phyloP scores from a whole-genome alignment of 2,329 filamentous ascomycete genomes.

The Calonectria multiphialidica region DNA sequence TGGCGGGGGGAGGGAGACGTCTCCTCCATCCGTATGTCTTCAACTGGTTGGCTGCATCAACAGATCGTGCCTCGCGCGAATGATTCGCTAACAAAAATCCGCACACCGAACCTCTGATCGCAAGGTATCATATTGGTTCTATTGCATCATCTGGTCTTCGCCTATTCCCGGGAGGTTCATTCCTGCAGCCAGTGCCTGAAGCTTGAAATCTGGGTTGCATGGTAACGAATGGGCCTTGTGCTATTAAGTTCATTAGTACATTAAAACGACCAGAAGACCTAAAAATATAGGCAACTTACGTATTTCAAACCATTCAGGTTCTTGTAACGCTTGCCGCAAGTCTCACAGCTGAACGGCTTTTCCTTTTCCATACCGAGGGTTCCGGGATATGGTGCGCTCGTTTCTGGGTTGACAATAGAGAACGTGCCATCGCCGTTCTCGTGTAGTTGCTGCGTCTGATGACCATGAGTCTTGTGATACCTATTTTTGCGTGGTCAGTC shows the following conservation, averaged over 20 bases:
- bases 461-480: constrained; percentile 85
- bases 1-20: neutral
- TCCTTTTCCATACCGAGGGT: constrained; percentile 99
- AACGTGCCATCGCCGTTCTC: constrained; percentile 98
- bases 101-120: neutral
- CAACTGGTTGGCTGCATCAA: neutral
- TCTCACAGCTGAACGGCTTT: constrained; percentile 97
- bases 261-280: too few relatives aligned
- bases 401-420: constrained; percentile 97
- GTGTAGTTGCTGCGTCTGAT: constrained; percentile 95
- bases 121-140: constrained; percentile 18
- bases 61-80: constrained; percentile 6
- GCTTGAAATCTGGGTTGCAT: constrained; percentile 84
- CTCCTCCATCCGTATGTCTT: neutral
- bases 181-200: constrained; percentile 58
- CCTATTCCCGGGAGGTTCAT: constrained; percentile 58
- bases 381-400: constrained; percentile 92
- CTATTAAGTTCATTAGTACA: constrained; percentile 56
- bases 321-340: constrained; percentile 98
- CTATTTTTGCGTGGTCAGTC: constrained; percentile 51
- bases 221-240: constrained; percentile 86
- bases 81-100: constrained; percentile 1
- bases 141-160: constrained; percentile 58
- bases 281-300: constrained; percentile 57
- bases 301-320: constrained; percentile 99